Evolutionary conservation across 2,329 filamentous ascomycete genomes (phyloP), one percentile per base, ranked within the genome.

Genomic region (Colletotrichum euphorbiae): DNA sequence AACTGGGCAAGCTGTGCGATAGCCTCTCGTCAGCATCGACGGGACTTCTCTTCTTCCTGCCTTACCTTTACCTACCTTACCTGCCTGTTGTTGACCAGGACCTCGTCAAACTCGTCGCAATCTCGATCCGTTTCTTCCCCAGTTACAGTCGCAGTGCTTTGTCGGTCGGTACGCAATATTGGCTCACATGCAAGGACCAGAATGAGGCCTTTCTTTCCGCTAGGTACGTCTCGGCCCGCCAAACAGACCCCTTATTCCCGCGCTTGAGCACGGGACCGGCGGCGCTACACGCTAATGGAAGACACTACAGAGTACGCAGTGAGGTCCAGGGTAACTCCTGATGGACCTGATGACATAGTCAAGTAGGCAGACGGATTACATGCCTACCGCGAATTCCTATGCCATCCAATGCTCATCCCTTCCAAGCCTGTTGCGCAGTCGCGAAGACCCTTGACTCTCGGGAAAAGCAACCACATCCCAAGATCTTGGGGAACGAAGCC

Each of bases 1-100:
- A 64, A 40, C 64, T 40, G 19, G 65, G 65, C 46, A 68, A 68
- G 52, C 65, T 64, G 52, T 68, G 65, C 65, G 60, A 68, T 64
- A 48, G 21, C 52, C 21, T 59, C 46, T 4, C 3, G n/a, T n/a
- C n/a, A n/a, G n/a, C n/a, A n/a, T 17, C 38, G 17, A n/a, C 19
- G 24, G 31, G 21, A 24, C 21, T 24, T 24, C 21, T 24, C 21
- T 24, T 24, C 51, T 50, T 12, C 24, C 43, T 50, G 21, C 46
- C 28, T 50, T 21, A n/a, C 15, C 46, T 28, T 50, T 21, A n/a
- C 15, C 46, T 28, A 36, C 2, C 33, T 36, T 24, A 24, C 21
- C 21, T 24, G 3, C 6, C 4, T 36, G 2, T 36, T 36, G 8
- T 36, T 36, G 6, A 36, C n/a, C n/a, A n/a, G n/a, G n/a, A n/a